Percentiles rank a stretch among this genome's conserved stretches.
Conservation (phyloP, 2,329 filamentous ascomycete species). For the Botrytis paeoniae region DNA sequence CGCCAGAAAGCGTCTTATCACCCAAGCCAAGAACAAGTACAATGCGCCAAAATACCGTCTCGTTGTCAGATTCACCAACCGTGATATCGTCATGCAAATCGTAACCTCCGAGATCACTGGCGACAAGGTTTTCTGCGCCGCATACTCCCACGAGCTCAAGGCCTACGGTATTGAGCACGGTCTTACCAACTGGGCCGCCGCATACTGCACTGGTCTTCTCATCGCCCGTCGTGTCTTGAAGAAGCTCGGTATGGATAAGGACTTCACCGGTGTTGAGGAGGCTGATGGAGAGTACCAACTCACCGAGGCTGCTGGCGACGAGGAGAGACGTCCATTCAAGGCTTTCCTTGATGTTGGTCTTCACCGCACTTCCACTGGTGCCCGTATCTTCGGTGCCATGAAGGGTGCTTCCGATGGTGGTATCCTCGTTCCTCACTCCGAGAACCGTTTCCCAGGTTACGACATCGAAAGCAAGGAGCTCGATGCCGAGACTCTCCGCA, state of each 20-base stretch:
- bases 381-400: slow-evolving; percentile 98
- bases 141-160: slow-evolving; percentile 97
- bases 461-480: slow-evolving; percentile 98
- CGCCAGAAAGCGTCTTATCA: slow-evolving; percentile 98
- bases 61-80: slow-evolving; percentile 99
- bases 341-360: slow-evolving; percentile 98
- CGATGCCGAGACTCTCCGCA: slow-evolving; percentile 92
- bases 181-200: slow-evolving; percentile 99
- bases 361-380: slow-evolving; percentile 93
- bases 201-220: slow-evolving; percentile 94
- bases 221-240: slow-evolving; percentile 93
- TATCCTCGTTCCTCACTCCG: slow-evolving; percentile 94
- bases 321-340: slow-evolving; percentile 98
- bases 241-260: slow-evolving; percentile 94
- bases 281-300: slow-evolving; percentile 92
- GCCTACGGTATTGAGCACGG: slow-evolving; percentile 97
- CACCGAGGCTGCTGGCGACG: slow-evolving; percentile 85
- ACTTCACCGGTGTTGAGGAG: slow-evolving; percentile 96
- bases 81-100: slow-evolving; percentile 98
- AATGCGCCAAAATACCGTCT: slow-evolving; percentile 99
- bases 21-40: slow-evolving; percentile 99
- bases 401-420: slow-evolving; percentile 99
- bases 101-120: slow-evolving; percentile 93
- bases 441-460: slow-evolving; percentile 99
- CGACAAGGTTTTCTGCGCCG: slow-evolving; percentile 92